Evolutionary conservation across 2,329 filamentous ascomycete genomes (phyloP).

Genomic region (Fusarium pseudocircinatum): DNA sequence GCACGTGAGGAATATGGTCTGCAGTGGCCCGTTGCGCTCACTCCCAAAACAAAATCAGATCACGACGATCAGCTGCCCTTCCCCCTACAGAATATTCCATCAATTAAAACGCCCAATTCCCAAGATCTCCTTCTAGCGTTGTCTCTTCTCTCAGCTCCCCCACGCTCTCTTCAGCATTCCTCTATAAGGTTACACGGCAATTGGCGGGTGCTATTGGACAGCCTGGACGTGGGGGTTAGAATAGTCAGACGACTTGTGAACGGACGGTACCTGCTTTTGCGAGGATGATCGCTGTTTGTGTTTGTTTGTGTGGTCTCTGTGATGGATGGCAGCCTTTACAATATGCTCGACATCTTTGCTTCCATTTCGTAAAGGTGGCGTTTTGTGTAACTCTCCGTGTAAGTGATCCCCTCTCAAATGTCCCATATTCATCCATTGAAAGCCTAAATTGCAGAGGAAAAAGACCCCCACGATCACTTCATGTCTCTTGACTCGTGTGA

Average conservation of each 20-base stretch:
- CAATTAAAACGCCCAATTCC: not conserved
- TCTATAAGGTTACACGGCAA: slow-evolving; percentile 33
- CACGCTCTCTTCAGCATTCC: slow-evolving; percentile 14
- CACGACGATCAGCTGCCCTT: slow-evolving; percentile 8
- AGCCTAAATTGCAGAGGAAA: not conserved
- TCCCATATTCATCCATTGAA: not conserved
- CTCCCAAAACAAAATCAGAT: slow-evolving; percentile 2
- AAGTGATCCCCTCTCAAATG: not conserved
- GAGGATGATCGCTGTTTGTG: slow-evolving; percentile 15
- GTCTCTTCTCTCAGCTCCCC: slow-evolving; percentile 6
- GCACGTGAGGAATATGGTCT: slow-evolving; percentile 38
- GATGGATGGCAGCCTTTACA: slow-evolving; percentile 26
- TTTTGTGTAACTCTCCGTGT: slow-evolving; percentile 3
- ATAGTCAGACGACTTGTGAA: slow-evolving; percentile 39
- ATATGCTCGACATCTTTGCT: slow-evolving; percentile 20
- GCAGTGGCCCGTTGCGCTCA: slow-evolving; percentile 33
- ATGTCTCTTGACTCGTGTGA: slow-evolving; percentile 6
- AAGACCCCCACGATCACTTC: slow-evolving; percentile 14
- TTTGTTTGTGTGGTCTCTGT: not conserved
- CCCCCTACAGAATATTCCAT: slow-evolving; percentile 7
- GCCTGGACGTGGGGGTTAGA: slow-evolving; percentile 31
- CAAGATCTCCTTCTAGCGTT: not conserved
- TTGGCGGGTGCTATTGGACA: slow-evolving; percentile 31
- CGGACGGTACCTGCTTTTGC: slow-evolving; percentile 40
- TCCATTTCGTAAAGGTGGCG: slow-evolving; percentile 5